Base-by-base conservation (phyloP, 2,329 filamentous ascomycete species). In the Arthrobotrys musiformis region DNA sequence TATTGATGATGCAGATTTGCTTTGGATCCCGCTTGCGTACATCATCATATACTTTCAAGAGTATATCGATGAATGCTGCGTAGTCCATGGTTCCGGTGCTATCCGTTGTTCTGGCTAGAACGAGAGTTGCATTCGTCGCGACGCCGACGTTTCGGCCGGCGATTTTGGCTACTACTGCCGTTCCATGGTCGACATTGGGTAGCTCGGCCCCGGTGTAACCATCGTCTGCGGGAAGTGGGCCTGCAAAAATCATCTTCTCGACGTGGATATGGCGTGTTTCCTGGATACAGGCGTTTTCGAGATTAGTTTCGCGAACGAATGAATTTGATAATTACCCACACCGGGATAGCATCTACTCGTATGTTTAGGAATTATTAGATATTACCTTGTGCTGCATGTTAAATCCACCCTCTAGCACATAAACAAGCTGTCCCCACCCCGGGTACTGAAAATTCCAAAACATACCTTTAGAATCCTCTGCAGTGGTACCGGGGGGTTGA, bases 381-480 rank as follows among this genome's bases (percentile, higher is more conserved):
- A 40, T 22, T 61, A 67, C 70, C 22, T 62, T 52, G 22, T 74
- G 61, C 8, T 42, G 44, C 4, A 61, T 60, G 22, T 74, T 50
- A n/a, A 40, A 74, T 0, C 61, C 70, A 22, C 9, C 48, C 11
- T 67, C 70, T 1, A 74, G 1, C 3, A 56, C 33, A 52, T 60
- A 67, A 6, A 74, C 61, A 4, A 56, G 4, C 37, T 35, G n/a
- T 1, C 50, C 42, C 3, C 19, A 8, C 13, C 70, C 70, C n/a
- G 61, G 15, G 9, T 60, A 19, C 22, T 62, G 30, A 30, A 46
- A 74, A 26, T 61, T 67, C 61, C 52, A 74, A 22, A 67, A 67
- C 1, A 11, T 62, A 11, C 26, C n/a, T 1, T 52, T 1, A 6
- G 67, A 17, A 0, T 74, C 70, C 6, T 30, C 19, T 6, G 17